Evolutionary conservation across 768 basidiomycete species (phyloP), one percentile per base, ranked within the genome.

Genomic region (Candolleomyces eurysporus): DNA sequence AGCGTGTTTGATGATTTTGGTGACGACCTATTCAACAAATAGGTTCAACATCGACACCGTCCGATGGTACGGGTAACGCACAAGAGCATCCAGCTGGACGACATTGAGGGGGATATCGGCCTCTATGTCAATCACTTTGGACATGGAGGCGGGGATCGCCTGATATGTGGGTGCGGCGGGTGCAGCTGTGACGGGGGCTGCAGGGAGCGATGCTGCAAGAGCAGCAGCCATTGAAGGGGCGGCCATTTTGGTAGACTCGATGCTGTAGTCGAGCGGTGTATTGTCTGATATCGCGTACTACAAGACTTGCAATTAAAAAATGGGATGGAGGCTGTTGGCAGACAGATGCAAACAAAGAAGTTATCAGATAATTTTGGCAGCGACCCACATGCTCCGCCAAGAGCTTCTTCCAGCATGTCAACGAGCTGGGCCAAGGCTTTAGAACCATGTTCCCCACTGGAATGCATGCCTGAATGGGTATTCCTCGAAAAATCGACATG

Each of bases 1-100:
- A 48, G 91, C 85, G 71, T 97, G 96, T 76, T 97, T 96, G 69
- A 96, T 81, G 58, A 98, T 95, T 79, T 96, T 97, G 58, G 91
- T 85, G 60, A 96, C 88, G 57, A 93, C 94, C 95, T 96, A 71
- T 48, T 60, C 60, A 58, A 61, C 64, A 46, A 31, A 39, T 49
- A 51, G 48, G 61, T 46, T 48, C 4, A 58, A 26, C 22, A 49
- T 6, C 7, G 45, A 17, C 30, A 49, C 26, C 26, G 9, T 13
- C 21, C 45, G 36, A 32, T n/a, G 16, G 30, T 3, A n/a, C 5
- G 39, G 30, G 48, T 39, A 19, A 55, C 90, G 72, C 72, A 95
- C 95, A 82, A 96, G 76, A 43, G 88, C 93, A 75, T 94, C 94
- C 7, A 98, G 75, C 74, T 94, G 91, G 14, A 97, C 91, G 61